phyloP scores from a whole-genome alignment of 2,329 filamentous ascomycete genomes.

The Cercospora janseana region DNA sequence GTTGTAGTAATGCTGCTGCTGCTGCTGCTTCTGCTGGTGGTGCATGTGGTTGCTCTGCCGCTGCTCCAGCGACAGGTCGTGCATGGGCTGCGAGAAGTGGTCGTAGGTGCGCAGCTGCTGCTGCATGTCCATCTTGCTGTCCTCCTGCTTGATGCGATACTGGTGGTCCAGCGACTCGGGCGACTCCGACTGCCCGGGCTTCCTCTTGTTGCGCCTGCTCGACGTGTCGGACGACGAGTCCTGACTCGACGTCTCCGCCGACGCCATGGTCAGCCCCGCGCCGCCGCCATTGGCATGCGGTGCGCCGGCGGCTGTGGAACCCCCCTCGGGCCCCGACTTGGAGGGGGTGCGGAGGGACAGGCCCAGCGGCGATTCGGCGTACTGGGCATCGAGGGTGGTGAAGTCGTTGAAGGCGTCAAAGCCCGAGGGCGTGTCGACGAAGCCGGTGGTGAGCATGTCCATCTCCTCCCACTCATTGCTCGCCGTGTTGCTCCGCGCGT shows the following conservation, averaged over 20 bases:
- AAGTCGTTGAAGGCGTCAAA: constrained; percentile 28
- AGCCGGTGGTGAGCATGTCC: constrained; percentile 24
- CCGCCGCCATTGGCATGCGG: constrained; percentile 18
- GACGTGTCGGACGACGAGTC: constrained; percentile 45
- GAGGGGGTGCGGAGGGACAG: constrained; percentile 31
- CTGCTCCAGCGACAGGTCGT: constrained; percentile 37
- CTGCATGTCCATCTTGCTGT: constrained; percentile 30
- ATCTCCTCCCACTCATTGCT: constrained; percentile 21
- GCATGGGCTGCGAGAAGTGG: constrained; percentile 35
- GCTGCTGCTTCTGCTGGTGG: no score
- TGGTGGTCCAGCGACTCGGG: constrained; percentile 30
- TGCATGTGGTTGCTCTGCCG: constrained; percentile 37
- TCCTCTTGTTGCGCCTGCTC: constrained; percentile 42
- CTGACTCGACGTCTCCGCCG: constrained; percentile 43
- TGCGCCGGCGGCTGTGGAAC: constrained; percentile 17
- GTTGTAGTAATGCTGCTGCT: constrained; percentile 56
- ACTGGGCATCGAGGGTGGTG: constrained; percentile 34
- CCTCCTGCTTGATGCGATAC: constrained; percentile 31
- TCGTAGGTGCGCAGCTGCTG: constrained; percentile 32
- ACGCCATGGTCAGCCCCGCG: constrained; percentile 25
- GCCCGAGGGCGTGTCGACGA: constrained; percentile 31
- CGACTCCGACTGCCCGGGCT: constrained; percentile 40
- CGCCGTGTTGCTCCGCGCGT: constrained; percentile 17
- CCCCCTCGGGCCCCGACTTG: constrained; percentile 30
- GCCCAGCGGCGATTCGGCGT: constrained; percentile 29